These are phyloP conservation scores for Coniochaeta hoffmannii DNA, from an alignment of 2,329 filamentous ascomycete species.

Conservation along the genomic window DNA sequence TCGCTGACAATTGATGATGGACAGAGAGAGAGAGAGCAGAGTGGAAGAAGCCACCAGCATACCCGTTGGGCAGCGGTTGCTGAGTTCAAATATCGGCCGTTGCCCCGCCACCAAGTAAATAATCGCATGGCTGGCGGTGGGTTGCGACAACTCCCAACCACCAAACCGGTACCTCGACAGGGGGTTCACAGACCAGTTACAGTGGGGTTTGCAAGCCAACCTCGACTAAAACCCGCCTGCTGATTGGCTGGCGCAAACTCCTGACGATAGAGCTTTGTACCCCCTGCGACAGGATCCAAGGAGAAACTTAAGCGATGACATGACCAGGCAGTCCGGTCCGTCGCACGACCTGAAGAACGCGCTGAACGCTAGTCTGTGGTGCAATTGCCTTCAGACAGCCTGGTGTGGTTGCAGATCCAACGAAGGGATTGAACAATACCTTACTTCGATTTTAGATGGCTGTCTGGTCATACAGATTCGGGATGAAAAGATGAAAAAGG, in stretches of 20 bases:
- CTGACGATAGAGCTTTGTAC: neutral
- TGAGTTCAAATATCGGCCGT: constrained; percentile 16
- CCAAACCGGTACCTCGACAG: neutral
- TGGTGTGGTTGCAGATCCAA: too few relatives aligned
- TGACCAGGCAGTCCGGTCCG: constrained; percentile 9
- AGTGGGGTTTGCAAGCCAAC: constrained; percentile 3
- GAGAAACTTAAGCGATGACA: neutral
- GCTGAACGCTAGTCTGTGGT: too few relatives aligned
- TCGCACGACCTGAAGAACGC: too few relatives aligned
- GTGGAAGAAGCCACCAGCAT: neutral
- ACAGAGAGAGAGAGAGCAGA: neutral
- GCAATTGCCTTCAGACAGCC: too few relatives aligned
- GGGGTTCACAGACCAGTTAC: neutral
- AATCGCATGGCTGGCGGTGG: constrained; percentile 18
- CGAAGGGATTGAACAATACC: too few relatives aligned
- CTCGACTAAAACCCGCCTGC: neutral
- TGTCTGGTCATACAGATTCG: too few relatives aligned
- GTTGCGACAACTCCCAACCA: neutral
- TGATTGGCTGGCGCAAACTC: neutral
- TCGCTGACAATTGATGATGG: neutral
- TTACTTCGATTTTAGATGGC: too few relatives aligned
- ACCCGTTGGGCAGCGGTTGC: neutral
- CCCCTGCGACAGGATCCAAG: neutral
- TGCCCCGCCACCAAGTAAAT: constrained; percentile 23
- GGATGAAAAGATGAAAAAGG: too few relatives aligned